Conservation (phyloP, 1,139 yeast genomes). For the Hansenula sp. region DNA sequence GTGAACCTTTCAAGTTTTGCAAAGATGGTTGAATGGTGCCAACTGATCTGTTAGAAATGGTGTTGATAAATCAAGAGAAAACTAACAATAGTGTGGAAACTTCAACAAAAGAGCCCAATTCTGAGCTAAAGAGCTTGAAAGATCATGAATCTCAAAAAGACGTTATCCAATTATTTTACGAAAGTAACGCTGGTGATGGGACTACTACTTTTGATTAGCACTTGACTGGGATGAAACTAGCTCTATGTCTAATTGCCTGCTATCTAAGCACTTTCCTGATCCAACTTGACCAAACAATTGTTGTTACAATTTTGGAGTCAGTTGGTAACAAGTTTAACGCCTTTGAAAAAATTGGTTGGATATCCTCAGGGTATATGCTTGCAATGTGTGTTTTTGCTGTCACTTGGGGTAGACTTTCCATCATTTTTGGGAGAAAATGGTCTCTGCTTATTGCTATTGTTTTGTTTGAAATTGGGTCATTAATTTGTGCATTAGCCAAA, state of each 20-base stretch:
- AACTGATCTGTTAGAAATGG: too few relatives aligned
- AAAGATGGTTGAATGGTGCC: too few relatives aligned
- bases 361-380: conserved; percentile 54
- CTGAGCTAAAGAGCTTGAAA: too few relatives aligned
- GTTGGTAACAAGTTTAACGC: conserved; percentile 51
- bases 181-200: conserved; percentile 51
- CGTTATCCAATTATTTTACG: too few relatives aligned
- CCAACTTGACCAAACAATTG: conserved; percentile 67
- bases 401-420: conserved; percentile 57
- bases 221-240: conserved; percentile 38
- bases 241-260: conserved; percentile 41
- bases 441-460: conserved; percentile 46
- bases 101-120: too few relatives aligned
- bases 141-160: too few relatives aligned
- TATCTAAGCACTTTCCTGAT: conserved; percentile 49
- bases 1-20: too few relatives aligned
- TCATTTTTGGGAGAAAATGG: conserved; percentile 57
- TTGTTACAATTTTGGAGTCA: conserved; percentile 50
- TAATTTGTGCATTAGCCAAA: conserved; percentile 52
- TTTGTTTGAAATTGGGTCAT: conserved; percentile 59
- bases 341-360: conserved; percentile 57
- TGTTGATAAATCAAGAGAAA: too few relatives aligned
- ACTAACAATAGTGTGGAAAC: too few relatives aligned
- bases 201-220: conserved; percentile 45
- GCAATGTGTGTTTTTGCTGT: conserved; percentile 57